Conservation (phyloP, 768 basidiomycete genomes). For the Pseudohyphozyma bogoriensis region DNA sequence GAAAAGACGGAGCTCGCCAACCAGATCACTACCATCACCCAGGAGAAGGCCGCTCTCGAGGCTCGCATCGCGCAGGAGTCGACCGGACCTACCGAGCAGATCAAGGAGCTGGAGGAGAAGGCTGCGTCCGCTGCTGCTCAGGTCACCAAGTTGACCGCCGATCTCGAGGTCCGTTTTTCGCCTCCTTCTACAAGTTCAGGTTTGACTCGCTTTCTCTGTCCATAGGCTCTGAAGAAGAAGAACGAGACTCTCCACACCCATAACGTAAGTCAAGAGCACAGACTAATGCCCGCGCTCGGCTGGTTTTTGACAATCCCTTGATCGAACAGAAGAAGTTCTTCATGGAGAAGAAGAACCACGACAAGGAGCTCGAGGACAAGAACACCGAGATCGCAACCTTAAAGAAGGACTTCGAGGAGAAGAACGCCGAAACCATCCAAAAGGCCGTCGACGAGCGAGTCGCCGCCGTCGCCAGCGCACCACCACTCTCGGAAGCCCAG, state of each 20-base stretch:
- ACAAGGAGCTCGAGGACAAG: background rate
- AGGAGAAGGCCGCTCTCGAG: constrained; percentile 7
- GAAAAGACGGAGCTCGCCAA: constrained; percentile 24
- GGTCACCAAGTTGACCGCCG: constrained; percentile 24
- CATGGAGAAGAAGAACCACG: too few species aligned
- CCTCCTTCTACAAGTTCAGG: too few species aligned
- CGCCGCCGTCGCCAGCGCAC: constrained; percentile 22
- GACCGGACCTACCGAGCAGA: background rate
- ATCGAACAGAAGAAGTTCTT: too few species aligned
- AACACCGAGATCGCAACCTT: background rate
- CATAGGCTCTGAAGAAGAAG: constrained; percentile 7
- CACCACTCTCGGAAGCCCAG: constrained; percentile 16
- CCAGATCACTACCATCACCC: constrained; percentile 5
- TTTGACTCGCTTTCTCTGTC: too few species aligned
- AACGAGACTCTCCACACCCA: constrained; percentile 12
- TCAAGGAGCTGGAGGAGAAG: constrained; percentile 7
- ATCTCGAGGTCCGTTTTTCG: constrained; percentile 7
- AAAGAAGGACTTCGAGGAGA: constrained; percentile 11
- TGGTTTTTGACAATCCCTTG: too few species aligned
- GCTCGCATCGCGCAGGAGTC: background rate
- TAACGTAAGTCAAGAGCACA: too few species aligned
- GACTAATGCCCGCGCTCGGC: too few species aligned
- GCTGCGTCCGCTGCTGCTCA: background rate
- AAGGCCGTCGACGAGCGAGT: constrained; percentile 17
- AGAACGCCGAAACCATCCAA: constrained; percentile 26